Conservation (phyloP, 257 asterid species). For the Gentiana straminea region DNA sequence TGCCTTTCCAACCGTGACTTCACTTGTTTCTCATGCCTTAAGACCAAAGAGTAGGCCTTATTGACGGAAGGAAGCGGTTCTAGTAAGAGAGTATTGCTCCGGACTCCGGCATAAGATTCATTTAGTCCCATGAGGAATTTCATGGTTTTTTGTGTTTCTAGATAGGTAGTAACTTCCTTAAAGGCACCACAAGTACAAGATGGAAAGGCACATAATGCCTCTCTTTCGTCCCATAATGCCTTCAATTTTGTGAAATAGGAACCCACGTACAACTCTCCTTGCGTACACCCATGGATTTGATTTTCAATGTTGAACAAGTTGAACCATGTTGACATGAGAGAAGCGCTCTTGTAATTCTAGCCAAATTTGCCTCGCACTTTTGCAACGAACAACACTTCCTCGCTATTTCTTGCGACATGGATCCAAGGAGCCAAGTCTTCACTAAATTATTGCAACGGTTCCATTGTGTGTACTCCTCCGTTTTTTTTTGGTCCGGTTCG, state of each 20-base stretch:
- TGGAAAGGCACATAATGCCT: too few relatives aligned
- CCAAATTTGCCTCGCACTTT: neutral
- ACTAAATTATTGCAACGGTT: neutral
- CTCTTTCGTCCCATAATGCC: too few relatives aligned
- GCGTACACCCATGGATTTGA: neutral
- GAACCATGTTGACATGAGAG: neutral
- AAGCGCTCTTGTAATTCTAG: neutral
- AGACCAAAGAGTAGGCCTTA: too few relatives aligned
- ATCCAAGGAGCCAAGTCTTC: neutral
- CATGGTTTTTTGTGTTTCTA: slow-evolving; percentile 2
- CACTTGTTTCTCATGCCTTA: too few relatives aligned
- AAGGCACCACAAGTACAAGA: too few relatives aligned
- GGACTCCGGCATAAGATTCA: slow-evolving; percentile 2
- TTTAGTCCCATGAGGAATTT: neutral
- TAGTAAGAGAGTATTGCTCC: too few relatives aligned
- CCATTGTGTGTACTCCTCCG: neutral
- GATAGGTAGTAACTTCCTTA: neutral
- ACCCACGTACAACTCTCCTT: neutral
- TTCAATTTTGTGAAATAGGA: slow-evolving; percentile 2
- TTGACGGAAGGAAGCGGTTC: too few relatives aligned
- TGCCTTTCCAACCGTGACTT: too few relatives aligned
- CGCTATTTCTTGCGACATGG: neutral
- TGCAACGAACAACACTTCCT: neutral
- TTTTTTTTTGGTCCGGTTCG: neutral
- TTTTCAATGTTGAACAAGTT: neutral